These are phyloP conservation scores for Raddia distichophylla DNA, from an alignment of 176 grass and related monocot genomes.

Conservation along the genomic window DNA sequence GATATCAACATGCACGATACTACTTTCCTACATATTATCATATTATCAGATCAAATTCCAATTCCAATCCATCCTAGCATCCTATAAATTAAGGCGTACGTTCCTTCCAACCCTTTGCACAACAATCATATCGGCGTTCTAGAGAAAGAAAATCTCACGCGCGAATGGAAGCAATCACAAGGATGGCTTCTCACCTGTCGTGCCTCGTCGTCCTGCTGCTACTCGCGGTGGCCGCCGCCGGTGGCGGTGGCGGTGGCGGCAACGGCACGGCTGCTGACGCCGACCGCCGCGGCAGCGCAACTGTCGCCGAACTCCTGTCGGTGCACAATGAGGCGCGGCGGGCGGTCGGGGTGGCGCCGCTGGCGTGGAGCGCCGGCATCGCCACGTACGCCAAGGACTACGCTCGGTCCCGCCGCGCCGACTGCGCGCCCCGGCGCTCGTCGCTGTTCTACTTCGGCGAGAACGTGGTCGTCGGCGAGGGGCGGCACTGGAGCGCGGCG, in stretches of 20 bases:
- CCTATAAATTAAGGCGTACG: neutral
- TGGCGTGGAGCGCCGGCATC: slow-evolving; percentile 44
- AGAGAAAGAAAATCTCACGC: too few relatives aligned
- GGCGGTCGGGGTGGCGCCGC: slow-evolving; percentile 49
- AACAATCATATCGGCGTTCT: neutral
- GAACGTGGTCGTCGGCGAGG: slow-evolving; percentile 55
- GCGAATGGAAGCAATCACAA: neutral
- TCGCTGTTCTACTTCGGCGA: slow-evolving; percentile 67
- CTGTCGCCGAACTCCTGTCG: slow-evolving; percentile 19
- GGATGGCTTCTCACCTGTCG: neutral
- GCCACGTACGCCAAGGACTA: slow-evolving; percentile 40
- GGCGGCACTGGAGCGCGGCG: slow-evolving; percentile 38
- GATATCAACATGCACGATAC: neutral
- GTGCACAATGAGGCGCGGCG: slow-evolving; percentile 52
- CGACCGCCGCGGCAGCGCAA: slow-evolving; percentile 7
- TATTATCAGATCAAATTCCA: too few relatives aligned
- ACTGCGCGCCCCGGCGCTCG: slow-evolving; percentile 59
- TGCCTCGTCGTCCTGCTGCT: slow-evolving; percentile 14
- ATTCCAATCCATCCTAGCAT: neutral
- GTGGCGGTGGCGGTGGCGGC: neutral
- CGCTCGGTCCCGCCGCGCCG: slow-evolving; percentile 37
- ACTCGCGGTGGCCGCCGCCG: neutral
- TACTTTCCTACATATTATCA: slow-evolving; percentile 7
- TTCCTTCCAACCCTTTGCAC: too few relatives aligned
- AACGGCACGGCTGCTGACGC: neutral